Conservation (phyloP, 495 filamentous ascomycete species). For the Hyphodiscus hymeniophilus region DNA sequence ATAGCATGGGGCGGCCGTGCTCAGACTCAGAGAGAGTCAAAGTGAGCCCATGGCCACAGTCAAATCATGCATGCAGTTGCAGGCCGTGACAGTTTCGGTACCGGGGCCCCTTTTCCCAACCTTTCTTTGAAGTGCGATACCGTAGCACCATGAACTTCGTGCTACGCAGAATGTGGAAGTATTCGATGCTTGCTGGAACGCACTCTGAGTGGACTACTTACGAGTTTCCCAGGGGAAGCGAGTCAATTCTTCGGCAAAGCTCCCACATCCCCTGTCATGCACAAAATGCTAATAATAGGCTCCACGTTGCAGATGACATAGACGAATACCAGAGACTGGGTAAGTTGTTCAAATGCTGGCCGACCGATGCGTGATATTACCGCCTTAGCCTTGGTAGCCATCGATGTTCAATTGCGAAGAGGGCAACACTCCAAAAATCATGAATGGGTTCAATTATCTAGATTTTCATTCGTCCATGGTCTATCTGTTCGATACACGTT, state of each 20-base stretch:
- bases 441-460: too few species aligned
- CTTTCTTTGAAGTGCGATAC: background rate
- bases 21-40: too few species aligned
- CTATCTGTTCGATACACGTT: too few species aligned
- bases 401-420: too few species aligned
- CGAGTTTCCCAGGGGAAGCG: background rate
- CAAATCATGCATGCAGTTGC: too few species aligned
- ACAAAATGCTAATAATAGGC: constrained; percentile 8
- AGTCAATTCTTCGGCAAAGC: background rate
- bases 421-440: too few species aligned
- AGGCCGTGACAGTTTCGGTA: too few species aligned
- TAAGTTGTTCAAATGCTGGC: constrained; percentile 5
- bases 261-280: background rate
- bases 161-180: background rate
- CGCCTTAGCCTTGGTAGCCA: background rate
- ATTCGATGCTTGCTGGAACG: background rate
- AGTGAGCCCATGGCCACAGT: constrained; percentile 4
- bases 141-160: background rate
- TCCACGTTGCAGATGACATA: constrained; percentile 5
- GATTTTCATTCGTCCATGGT: too few species aligned
- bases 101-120: too few species aligned
- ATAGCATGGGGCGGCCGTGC: background rate
- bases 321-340: constrained; percentile 9
- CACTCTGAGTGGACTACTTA: background rate
- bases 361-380: constrained; percentile 1